Conservation (phyloP, 176 grass and related monocot species). For the Oryza meyeriana region DNA sequence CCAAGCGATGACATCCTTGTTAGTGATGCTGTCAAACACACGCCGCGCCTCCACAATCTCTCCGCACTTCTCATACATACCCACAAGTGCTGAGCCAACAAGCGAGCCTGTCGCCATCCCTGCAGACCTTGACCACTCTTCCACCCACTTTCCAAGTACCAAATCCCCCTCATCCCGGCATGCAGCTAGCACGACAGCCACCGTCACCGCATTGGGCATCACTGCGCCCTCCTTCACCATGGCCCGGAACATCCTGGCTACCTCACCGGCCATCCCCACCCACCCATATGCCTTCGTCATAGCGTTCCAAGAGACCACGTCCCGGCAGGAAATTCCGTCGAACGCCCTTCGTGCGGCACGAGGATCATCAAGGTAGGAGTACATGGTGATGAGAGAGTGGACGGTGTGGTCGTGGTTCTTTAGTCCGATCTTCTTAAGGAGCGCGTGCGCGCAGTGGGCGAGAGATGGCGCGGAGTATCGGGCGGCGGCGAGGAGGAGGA, state of each 20-base stretch:
- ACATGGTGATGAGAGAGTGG: slow-evolving; percentile 44
- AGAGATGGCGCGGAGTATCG: slow-evolving; percentile 16
- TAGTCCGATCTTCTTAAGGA: slow-evolving; percentile 33
- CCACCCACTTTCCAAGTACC: slow-evolving; percentile 51
- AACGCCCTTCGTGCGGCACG: slow-evolving; percentile 34
- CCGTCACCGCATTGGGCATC: slow-evolving; percentile 19
- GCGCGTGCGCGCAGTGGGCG: slow-evolving; percentile 29
- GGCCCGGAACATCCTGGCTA: neutral
- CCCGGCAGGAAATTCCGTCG: slow-evolving; percentile 33
- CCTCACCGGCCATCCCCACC: slow-evolving; percentile 6
- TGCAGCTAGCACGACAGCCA: slow-evolving; percentile 31
- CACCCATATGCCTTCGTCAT: slow-evolving; percentile 32
- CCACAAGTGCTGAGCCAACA: slow-evolving; percentile 50
- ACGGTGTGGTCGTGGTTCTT: slow-evolving; percentile 28
- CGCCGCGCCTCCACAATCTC: slow-evolving; percentile 43
- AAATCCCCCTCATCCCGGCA: slow-evolving; percentile 54
- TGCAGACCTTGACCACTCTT: slow-evolving; percentile 31
- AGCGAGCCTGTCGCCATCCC: slow-evolving; percentile 41
- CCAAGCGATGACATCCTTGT: slow-evolving; percentile 65
- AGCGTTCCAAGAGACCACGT: slow-evolving; percentile 46
- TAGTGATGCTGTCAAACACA: slow-evolving; percentile 50
- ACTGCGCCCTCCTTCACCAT: slow-evolving; percentile 11
- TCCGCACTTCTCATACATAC: slow-evolving; percentile 82
- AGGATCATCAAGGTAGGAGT: slow-evolving; percentile 14
- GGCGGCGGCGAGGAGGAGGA: slow-evolving; percentile 45